phyloP scores from a whole-genome alignment of 225 moss, liverwort and hornwort genomes.

The Thuidium tamariscinum region DNA sequence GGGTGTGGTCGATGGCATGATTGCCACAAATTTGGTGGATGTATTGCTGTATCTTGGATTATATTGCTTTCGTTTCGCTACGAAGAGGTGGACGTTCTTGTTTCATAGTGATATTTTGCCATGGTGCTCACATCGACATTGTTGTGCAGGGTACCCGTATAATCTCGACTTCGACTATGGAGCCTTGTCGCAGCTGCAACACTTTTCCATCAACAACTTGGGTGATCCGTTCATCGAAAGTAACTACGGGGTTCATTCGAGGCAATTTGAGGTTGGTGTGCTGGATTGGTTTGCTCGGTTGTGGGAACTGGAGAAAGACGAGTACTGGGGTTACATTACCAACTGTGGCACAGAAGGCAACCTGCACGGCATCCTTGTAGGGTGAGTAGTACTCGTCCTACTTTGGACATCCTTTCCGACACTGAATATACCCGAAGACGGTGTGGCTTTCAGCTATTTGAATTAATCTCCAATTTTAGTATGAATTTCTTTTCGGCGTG shows the following conservation, averaged over 20 bases:
- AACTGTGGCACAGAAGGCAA: conserved; percentile 91
- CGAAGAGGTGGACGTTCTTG: not conserved
- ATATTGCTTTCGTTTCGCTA: not conserved
- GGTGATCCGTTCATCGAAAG: conserved; percentile 94
- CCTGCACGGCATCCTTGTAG: conserved; percentile 79
- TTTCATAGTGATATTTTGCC: not conserved
- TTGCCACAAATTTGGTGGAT: not conserved
- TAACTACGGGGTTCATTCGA: conserved; percentile 84
- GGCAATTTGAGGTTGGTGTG: conserved; percentile 90
- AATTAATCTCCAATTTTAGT: not conserved
- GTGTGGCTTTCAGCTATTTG: not conserved
- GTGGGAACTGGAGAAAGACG: conserved; percentile 83
- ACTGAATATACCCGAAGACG: not conserved
- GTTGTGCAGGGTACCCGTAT: conserved; percentile 56
- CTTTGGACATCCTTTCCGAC: not conserved
- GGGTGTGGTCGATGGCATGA: not conserved
- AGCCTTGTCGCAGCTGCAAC: conserved; percentile 79
- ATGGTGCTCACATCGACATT: not conserved
- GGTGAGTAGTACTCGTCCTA: conserved; percentile 25
- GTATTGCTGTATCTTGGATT: not conserved
- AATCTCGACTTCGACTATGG: conserved; percentile 94
- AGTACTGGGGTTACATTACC: conserved; percentile 92
- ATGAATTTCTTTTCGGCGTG: not conserved
- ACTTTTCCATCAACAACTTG: conserved; percentile 84
- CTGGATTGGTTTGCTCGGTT: conserved; percentile 42